These are phyloP conservation scores for Corinectria fuckeliana DNA, from an alignment of 2,329 filamentous ascomycete species.

Conservation along the genomic window DNA sequence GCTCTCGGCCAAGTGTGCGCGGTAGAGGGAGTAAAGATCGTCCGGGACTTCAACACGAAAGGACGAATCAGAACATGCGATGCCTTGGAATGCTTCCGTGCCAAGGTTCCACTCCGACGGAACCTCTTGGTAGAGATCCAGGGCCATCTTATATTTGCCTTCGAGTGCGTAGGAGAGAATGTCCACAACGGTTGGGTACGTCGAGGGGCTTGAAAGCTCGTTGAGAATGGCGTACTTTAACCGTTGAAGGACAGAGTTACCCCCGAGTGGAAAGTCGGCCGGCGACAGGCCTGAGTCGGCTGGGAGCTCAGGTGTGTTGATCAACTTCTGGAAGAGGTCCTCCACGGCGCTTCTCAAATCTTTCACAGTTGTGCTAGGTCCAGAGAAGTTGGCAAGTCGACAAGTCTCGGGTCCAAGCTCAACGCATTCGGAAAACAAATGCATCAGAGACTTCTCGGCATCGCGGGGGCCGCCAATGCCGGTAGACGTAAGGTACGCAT, in stretches of 20 bases:
- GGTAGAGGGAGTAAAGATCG: conserved; percentile 9
- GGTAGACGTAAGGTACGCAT: conserved; percentile 11
- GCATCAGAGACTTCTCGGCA: conserved; percentile 1
- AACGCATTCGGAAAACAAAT: conserved; percentile 14
- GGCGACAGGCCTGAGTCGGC: neutral
- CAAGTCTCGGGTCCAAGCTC: neutral
- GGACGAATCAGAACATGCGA: conserved; percentile 16
- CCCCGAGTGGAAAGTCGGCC: neutral
- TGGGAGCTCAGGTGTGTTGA: neutral
- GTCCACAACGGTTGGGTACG: neutral
- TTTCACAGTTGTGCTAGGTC: neutral
- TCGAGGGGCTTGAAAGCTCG: neutral
- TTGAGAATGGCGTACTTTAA: conserved; percentile 1
- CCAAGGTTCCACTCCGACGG: conserved; percentile 15
- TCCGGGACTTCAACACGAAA: conserved; percentile 14
- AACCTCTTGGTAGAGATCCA: neutral
- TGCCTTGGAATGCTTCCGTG: neutral
- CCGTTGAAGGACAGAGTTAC: neutral
- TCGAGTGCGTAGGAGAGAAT: neutral
- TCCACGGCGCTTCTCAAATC: neutral
- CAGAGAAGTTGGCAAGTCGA: conserved; percentile 3
- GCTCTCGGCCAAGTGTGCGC: neutral
- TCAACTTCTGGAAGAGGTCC: conserved; percentile 1
- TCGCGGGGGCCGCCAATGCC: neutral
- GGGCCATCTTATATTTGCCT: neutral